phyloP scores from a whole-genome alignment of 257 asterid species.

The Solanum dulcamara region DNA sequence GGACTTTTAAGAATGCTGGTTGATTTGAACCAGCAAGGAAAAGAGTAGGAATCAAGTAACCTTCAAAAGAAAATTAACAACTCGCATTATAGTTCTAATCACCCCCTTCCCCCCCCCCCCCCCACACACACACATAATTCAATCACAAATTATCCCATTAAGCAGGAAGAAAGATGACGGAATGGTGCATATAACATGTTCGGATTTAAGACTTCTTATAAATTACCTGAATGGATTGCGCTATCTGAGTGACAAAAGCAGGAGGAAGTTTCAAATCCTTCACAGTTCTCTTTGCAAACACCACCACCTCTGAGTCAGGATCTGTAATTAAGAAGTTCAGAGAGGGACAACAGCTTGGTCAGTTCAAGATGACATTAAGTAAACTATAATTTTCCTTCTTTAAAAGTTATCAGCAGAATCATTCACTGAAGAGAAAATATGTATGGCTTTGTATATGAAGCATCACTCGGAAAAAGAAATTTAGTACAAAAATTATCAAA shows the following conservation, averaged over 20 bases:
- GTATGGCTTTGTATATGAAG: background rate
- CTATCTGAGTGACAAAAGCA: slow-evolving; percentile 78
- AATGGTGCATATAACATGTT: background rate
- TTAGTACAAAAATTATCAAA: background rate
- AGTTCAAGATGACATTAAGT: background rate
- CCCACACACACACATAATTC: background rate
- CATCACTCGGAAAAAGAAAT: background rate
- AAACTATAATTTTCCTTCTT: background rate
- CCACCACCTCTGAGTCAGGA: slow-evolving; percentile 82
- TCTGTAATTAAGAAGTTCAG: slow-evolving; percentile 30
- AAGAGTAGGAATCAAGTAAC: background rate
- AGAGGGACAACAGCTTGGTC: background rate
- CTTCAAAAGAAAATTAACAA: background rate
- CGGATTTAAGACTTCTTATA: background rate
- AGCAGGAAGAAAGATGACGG: background rate
- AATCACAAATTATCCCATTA: background rate
- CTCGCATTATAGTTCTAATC: background rate
- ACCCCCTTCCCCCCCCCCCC: background rate
- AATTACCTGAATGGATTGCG: slow-evolving; percentile 85
- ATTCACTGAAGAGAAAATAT: background rate
- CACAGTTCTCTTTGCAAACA: slow-evolving; percentile 84
- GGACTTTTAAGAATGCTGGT: background rate
- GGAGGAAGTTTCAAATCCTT: slow-evolving; percentile 94
- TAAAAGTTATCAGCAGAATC: background rate
- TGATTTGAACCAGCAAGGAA: background rate